Percentiles rank a stretch among this genome's conserved stretches.
Evolutionary conservation across 2,329 filamentous ascomycete species (phyloP).

Genomic region (Cytospora chrysosperma): DNA sequence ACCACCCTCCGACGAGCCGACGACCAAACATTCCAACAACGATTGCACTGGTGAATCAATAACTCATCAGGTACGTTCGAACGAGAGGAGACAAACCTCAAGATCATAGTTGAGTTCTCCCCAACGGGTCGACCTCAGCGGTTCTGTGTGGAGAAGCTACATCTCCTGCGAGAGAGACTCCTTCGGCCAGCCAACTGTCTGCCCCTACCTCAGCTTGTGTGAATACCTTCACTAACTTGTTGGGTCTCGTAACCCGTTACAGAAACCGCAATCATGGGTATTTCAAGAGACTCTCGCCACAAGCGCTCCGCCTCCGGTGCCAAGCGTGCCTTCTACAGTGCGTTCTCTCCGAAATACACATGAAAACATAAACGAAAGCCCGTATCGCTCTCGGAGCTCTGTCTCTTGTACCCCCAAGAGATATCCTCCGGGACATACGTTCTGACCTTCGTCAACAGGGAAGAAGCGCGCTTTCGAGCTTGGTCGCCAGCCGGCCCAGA

Average conservation of each 20-base stretch:
- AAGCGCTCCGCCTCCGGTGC: slow-evolving; percentile 99
- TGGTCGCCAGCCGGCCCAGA: slow-evolving; percentile 98
- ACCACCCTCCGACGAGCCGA: slow-evolving; percentile 22
- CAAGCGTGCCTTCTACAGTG: slow-evolving; percentile 91
- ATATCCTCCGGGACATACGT: slow-evolving; percentile 54
- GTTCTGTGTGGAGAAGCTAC: neutral
- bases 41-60: slow-evolving; percentile 26
- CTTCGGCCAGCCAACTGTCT: neutral
- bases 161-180: neutral
- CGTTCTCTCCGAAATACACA: slow-evolving; percentile 53
- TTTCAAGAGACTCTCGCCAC: slow-evolving; percentile 99
- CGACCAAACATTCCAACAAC: slow-evolving; percentile 21
- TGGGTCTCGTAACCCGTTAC: slow-evolving; percentile 31
- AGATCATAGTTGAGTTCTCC: neutral
- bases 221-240: slow-evolving; percentile 28
- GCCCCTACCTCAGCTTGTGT: neutral
- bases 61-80: slow-evolving; percentile 26
- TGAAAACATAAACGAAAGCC: slow-evolving; percentile 63
- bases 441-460: slow-evolving; percentile 73
- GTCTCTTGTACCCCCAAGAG: neutral
- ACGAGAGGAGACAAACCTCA: neutral
- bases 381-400: slow-evolving; percentile 50
- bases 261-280: slow-evolving; percentile 92
- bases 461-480: slow-evolving; percentile 99
- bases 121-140: neutral